These are phyloP conservation scores for Domatiomyces globalis DNA, from an alignment of 2,329 filamentous ascomycete genomes.

Conservation along the genomic window DNA sequence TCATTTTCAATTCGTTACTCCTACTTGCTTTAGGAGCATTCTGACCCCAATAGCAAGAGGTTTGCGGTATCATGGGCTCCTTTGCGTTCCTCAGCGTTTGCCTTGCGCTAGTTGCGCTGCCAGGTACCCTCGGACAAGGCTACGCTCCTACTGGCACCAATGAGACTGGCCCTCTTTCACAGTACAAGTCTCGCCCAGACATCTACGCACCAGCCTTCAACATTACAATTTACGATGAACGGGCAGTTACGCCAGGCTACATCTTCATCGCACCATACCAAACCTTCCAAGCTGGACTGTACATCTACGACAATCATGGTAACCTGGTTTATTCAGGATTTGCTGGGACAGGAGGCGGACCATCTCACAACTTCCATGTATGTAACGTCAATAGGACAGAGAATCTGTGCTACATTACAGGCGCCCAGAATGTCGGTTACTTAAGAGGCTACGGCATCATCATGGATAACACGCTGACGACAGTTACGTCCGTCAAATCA, in stretches of 20 bases:
- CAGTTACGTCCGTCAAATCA: slow-evolving; percentile 8
- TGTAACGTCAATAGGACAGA: slow-evolving; percentile 35
- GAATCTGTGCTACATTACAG: slow-evolving; percentile 39
- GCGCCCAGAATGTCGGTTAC: slow-evolving; percentile 38
- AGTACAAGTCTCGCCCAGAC: slow-evolving; percentile 24
- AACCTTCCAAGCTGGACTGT: slow-evolving; percentile 35
- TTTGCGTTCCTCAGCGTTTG: not conserved
- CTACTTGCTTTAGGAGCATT: not conserved
- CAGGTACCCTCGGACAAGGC: slow-evolving; percentile 3
- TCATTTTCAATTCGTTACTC: not conserved
- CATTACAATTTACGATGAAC: slow-evolving; percentile 19
- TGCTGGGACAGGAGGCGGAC: slow-evolving; percentile 34
- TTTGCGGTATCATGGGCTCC: not conserved
- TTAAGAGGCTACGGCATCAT: slow-evolving; percentile 39
- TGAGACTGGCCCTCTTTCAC: slow-evolving; percentile 9
- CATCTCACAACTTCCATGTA: slow-evolving; percentile 35
- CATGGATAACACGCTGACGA: slow-evolving; percentile 29
- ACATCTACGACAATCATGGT: slow-evolving; percentile 39
- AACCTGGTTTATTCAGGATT: slow-evolving; percentile 39
- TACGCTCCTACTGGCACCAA: slow-evolving; percentile 6
- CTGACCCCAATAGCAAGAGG: not conserved
- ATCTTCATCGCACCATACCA: slow-evolving; percentile 39
- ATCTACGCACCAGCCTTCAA: slow-evolving; percentile 26
- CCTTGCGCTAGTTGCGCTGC: not conserved
- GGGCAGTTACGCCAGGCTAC: slow-evolving; percentile 31